Conservation (phyloP, 2,329 filamentous ascomycete genomes). For the Botrytis medusae region DNA sequence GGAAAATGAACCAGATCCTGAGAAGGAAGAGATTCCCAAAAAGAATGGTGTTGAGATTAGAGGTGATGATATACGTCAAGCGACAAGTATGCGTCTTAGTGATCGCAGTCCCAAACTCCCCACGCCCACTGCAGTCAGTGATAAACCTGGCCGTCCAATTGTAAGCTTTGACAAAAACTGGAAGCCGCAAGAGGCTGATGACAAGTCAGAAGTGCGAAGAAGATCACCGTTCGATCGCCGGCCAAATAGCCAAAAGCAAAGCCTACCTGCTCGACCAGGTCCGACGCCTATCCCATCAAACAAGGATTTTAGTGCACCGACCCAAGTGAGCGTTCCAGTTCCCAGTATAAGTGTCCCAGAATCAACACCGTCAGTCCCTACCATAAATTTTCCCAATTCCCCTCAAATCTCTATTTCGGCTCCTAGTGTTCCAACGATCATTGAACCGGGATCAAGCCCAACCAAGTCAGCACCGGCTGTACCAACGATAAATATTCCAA, state of each 20-base stretch:
- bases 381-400: constrained; percentile 38
- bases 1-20: constrained; percentile 39
- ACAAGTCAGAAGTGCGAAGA: constrained; percentile 56
- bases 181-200: constrained; percentile 66
- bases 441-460: constrained; percentile 39
- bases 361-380: constrained; percentile 35
- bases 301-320: constrained; percentile 44
- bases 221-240: constrained; percentile 37
- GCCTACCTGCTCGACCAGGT: constrained; percentile 33
- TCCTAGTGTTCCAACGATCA: constrained; percentile 34
- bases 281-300: constrained; percentile 39
- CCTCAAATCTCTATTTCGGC: constrained; percentile 34
- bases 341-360: constrained; percentile 31
- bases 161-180: constrained; percentile 93
- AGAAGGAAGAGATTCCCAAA: constrained; percentile 39
- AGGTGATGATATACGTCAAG: constrained; percentile 82
- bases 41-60: constrained; percentile 83
- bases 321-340: constrained; percentile 47
- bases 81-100: constrained; percentile 84
- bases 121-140: constrained; percentile 86
- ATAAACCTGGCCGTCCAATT: constrained; percentile 86
- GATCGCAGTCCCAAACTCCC: constrained; percentile 86
- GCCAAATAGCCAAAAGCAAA: constrained; percentile 33
- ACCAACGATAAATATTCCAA: constrained; percentile 36
- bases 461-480: constrained; percentile 30